These are phyloP conservation scores for Komagataella ulmi DNA, from an alignment of 805 yeast species.

Conservation along the genomic window DNA sequence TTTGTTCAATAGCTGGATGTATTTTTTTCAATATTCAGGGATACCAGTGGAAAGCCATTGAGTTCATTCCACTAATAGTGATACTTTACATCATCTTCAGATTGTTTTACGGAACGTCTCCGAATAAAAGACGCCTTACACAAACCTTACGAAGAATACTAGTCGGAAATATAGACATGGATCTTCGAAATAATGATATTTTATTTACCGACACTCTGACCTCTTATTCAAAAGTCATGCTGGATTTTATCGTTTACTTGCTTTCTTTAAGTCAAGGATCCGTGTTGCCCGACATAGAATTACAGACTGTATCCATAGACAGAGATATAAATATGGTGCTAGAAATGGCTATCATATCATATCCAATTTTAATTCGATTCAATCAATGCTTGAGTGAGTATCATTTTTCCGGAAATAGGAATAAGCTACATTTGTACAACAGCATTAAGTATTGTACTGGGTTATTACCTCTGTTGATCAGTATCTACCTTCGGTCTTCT, in stretches of 20 bases:
- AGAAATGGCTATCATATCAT: conserved; percentile 16
- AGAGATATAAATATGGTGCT: conserved; percentile 2
- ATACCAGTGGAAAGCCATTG: conserved; percentile 13
- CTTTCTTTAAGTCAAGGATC: conserved; percentile 29
- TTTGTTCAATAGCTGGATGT: conserved; percentile 8
- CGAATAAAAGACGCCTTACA: conserved; percentile 30
- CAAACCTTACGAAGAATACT: conserved; percentile 39
- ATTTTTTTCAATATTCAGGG: conserved; percentile 11
- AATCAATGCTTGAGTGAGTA: conserved; percentile 75
- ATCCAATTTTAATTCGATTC: conserved; percentile 68
- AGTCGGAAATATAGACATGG: conserved; percentile 44
- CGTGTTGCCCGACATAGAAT: conserved; percentile 15
- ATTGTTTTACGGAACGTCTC: conserved; percentile 19
- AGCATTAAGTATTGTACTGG: conserved; percentile 63
- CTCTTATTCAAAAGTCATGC: conserved; percentile 64
- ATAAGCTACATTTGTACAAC: conserved; percentile 50
- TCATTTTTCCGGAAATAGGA: conserved; percentile 25
- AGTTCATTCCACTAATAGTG: conserved; percentile 25
- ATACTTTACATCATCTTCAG: conserved; percentile 19
- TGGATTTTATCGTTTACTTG: conserved; percentile 51
- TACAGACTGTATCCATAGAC: conserved; percentile 9
- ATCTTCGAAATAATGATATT: conserved; percentile 65
- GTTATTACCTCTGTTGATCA: conserved; percentile 34
- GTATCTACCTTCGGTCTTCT: conserved; percentile 13
- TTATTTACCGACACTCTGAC: conserved; percentile 75